Evolutionary conservation across 2,329 filamentous ascomycete genomes (phyloP), one percentile per base, ranked within the genome.

Genomic region (Ramularia endophylla): DNA sequence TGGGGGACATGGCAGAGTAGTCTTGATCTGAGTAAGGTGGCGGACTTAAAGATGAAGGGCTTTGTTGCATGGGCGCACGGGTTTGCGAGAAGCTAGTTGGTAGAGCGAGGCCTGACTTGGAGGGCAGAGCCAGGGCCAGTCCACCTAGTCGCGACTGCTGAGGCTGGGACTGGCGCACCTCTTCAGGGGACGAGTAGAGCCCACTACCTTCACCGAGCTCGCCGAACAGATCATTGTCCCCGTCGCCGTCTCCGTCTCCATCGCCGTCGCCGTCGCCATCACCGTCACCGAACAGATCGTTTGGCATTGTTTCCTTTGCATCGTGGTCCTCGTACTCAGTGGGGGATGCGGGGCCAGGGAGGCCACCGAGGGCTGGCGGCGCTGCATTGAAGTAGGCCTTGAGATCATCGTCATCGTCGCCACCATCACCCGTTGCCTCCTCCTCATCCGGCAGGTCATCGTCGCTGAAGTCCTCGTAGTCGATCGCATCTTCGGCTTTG

Each of bases 401-500:
- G 27, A 45, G 16, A 17, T 47, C 47, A 13, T 46, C 53, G 12
- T 48, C 47, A 16, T 45, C 50, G n/a, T 52, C 31, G 36, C 36
- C 41, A 5, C 38, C 22, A 22, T 38, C 38, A 27, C 51, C 35
- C 5, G 46, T 51, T 11, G 53, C 53, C 41, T 81, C 76, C 46
- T 86, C 81, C 49, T 92, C 87, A 5, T 92, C 87, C 8, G 87
- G 84, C 6, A 95, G 74, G 59, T 95, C 89, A 58, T 94, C 88
- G 61, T 97, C 90, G 51, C 84, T 84, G 48, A 97, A 89, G 58
- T 95, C 87, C 60, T 86, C 87, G 55, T 75, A 98, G 60, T 98
- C 92, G 48, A 92, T 69, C 29, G 92, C 92, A 66, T 97, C 86
- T 46, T 88, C 88, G 40, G 88, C 90, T 65, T 98, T 98, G 62